Evolutionary conservation across 352 stramenopile genomes (phyloP).

Genomic region (Pythium inflatum): DNA sequence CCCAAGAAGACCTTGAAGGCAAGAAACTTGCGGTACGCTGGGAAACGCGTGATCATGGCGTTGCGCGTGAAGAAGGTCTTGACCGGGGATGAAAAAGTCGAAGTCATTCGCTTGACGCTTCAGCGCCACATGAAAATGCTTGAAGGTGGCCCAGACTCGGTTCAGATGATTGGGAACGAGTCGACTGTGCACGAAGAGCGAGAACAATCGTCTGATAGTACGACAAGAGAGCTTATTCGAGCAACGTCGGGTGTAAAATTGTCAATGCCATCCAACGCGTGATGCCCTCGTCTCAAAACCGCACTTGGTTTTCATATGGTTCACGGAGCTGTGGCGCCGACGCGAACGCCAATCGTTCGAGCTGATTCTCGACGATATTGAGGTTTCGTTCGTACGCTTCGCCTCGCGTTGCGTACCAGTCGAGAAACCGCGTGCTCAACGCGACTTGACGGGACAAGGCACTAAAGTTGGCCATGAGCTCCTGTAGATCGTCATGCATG

Average conservation of each 20-base stretch:
- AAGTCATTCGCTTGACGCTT: constrained; percentile 65
- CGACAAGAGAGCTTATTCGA: constrained; percentile 4
- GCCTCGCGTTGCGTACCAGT: constrained; percentile 72
- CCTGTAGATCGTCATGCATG: constrained; percentile 11
- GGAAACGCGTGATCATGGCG: constrained; percentile 72
- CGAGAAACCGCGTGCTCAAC: constrained; percentile 67
- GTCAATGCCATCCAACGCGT: constrained; percentile 26
- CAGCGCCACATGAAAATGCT: constrained; percentile 35
- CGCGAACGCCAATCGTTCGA: constrained; percentile 46
- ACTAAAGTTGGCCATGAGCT: constrained; percentile 26
- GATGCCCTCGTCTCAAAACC: constrained; percentile 27
- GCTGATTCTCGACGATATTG: constrained; percentile 63
- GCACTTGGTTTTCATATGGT: constrained; percentile 53
- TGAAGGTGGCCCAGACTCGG: neutral
- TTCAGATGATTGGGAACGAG: neutral
- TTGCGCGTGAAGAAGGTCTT: constrained; percentile 61
- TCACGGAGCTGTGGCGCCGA: constrained; percentile 49
- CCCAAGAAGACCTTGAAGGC: neutral
- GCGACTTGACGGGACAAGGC: constrained; percentile 50
- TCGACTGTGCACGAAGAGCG: neutral
- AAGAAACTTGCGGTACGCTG: constrained; percentile 54
- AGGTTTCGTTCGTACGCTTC: constrained; percentile 80
- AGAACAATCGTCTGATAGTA: neutral
- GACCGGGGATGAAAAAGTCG: constrained; percentile 48
- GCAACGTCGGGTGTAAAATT: constrained; percentile 24